Evolutionary conservation across 805 yeast species (phyloP), one percentile per base, ranked within the genome.

Genomic region (Pichia manshurica): DNA sequence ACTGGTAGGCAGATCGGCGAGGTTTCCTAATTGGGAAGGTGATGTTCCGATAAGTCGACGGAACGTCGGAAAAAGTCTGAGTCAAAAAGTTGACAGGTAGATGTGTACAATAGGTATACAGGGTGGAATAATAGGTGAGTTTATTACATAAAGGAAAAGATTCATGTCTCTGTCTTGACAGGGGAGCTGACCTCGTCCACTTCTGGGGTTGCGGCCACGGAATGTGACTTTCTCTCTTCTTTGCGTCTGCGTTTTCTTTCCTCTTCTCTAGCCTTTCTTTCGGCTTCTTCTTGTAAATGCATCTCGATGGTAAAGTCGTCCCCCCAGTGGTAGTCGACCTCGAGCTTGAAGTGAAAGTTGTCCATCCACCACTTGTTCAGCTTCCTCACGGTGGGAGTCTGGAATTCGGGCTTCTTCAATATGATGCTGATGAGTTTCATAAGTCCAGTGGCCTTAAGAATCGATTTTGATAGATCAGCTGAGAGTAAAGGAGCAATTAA

Each of bases 161-260:
- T 7, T 33, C 20, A 33, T n/a, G 36, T 13, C 36, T 33, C 36
- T 7, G 36, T 6, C 17, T 33, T 33, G 9, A 33, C 36, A 33
- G 29, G 10, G 29, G 10, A 25, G 10, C 29, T 25, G 29, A 10
- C 10, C 20, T 23, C 32, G 9, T 29, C 45, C 8, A 37, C 39
- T 6, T 45, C 50, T 1, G 50, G 43, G 7, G 49, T 37, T 2
- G 32, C 38, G 3, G 42, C 36, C 1, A 31, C 16, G 1, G 54
- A 42, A 5, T 39, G 46, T 2, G 37, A 69, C 42, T 74, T 69
- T 37, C 46, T 49, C 32, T 55, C 56, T 32, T 52, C 57, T 17
- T 40, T 53, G 13, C 52, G 45, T 36, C 45, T 53, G 28, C 48
- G 48, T 25, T 47, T 44, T 93, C 68, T 32, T 81, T 75, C 56